Base-by-base conservation (phyloP, 129 eudicot species). In the Pseudognaphalium luteoalbum region DNA sequence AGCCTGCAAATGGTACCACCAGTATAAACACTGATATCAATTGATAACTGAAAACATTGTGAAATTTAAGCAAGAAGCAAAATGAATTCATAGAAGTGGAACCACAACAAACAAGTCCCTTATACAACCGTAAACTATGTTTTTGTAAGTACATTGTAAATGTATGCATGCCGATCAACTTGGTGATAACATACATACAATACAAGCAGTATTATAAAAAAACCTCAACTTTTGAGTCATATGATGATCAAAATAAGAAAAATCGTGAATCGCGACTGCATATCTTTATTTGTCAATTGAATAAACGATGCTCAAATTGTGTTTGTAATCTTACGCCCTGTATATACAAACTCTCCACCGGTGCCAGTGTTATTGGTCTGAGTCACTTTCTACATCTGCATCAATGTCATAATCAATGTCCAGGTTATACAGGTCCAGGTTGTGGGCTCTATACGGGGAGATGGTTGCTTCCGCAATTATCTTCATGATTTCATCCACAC, bases 371-470 rank as follows among this genome's bases (percentile, higher is more conserved):
- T 95, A 19, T 88, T 6, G 89, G 51, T 92, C 96, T 5, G 91
- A 90, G 71, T 90, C 96, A 68, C 96, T 86, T 47, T 92, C 98
- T 2, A 86, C 82, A 72, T 90, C 92, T 33, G 85, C 92, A 14
- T 90, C 96, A 90, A 93, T 93, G 82, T 93, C 98, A 76, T 88
- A 95, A 32, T 90, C 98, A 10, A 93, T 80, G 68, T 93, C 96
- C 52, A 93, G 72, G 75, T 92, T 81, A 70, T 90, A 90, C 33
- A 85, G 90, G 60, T 87, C 85, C 7, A 87, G 85, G 76, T 63
- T 81, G 76, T 85, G 68, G 44, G 87, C 59, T 59, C 90, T 92
- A 11, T 88, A 85, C 17, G 92, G 80, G 5, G 96, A 96, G 64
- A 92, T 85, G 0, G 98, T 88, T 17, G 98, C 98, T 85, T 92